Evolutionary conservation across 2,329 filamentous ascomycete genomes (phyloP).

Genomic region (Coleophoma crateriformis): DNA sequence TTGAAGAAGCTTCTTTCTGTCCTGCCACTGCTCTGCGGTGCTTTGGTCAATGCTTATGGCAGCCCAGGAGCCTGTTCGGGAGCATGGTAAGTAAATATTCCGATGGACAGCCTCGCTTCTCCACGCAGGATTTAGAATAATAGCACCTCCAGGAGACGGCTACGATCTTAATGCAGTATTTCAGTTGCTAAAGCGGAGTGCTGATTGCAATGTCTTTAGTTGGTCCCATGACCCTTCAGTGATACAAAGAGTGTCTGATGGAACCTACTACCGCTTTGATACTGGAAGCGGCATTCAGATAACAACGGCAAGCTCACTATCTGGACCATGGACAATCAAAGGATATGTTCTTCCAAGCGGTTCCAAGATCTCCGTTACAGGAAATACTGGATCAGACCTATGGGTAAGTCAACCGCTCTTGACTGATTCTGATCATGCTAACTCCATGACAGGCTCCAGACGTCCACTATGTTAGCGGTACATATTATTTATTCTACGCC

Average conservation of each 20-base stretch:
- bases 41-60: conserved; percentile 19
- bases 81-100: conserved; percentile 18
- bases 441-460: conserved; percentile 52
- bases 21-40: neutral
- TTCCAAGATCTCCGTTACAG: conserved; percentile 28
- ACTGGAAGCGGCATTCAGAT: conserved; percentile 34
- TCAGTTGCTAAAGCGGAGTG: no score
- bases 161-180: no score
- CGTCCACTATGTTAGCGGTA: conserved; percentile 46
- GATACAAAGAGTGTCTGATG: conserved; percentile 33
- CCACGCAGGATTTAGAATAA: no score
- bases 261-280: conserved; percentile 36
- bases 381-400: conserved; percentile 26
- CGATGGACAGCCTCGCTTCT: no score
- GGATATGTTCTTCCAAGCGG: conserved; percentile 31
- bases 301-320: conserved; percentile 29
- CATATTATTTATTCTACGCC: conserved; percentile 58
- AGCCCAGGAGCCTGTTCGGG: conserved; percentile 33
- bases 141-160: no score
- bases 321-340: conserved; percentile 34
- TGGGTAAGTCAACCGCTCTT: conserved; percentile 27
- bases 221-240: conserved; percentile 35
- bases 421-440: neutral
- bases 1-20: neutral
- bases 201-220: neutral